These are phyloP conservation scores for Solanum ossicruentum DNA, from an alignment of 257 asterid species.

Conservation along the genomic window DNA sequence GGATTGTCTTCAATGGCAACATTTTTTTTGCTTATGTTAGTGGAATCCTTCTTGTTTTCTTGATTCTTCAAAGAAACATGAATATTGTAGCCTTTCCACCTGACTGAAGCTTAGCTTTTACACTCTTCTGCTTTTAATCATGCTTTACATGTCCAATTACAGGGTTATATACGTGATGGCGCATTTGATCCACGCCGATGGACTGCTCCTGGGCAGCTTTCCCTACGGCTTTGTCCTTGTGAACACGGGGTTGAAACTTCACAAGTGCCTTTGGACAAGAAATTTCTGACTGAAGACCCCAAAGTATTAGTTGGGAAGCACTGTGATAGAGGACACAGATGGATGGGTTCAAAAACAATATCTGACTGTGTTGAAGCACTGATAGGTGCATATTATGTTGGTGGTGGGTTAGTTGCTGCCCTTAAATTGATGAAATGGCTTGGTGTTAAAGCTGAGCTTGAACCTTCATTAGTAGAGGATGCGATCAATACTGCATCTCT, in stretches of 20 bases:
- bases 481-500: constrained; percentile 55
- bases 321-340: constrained; percentile 84
- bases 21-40: neutral
- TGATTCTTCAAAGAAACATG: neutral
- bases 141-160: constrained; percentile 2
- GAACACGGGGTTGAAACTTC: constrained; percentile 46
- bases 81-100: neutral
- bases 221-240: constrained; percentile 61
- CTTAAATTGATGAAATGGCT: constrained; percentile 75
- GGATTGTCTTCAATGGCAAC: neutral
- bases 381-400: constrained; percentile 88
- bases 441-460: constrained; percentile 45
- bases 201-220: constrained; percentile 88
- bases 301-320: constrained; percentile 50
- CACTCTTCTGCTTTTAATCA: neutral
- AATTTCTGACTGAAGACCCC: constrained; percentile 40
- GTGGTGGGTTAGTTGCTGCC: constrained; percentile 71
- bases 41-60: neutral
- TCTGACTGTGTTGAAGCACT: constrained; percentile 93
- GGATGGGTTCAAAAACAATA: constrained; percentile 86
- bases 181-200: constrained; percentile 83
- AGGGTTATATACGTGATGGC: constrained; percentile 65
- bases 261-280: constrained; percentile 63
- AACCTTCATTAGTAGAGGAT: constrained; percentile 47
- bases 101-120: neutral